Evolutionary conservation across 306 rosid genomes (phyloP).

Genomic region (Prunus kanzakura): DNA sequence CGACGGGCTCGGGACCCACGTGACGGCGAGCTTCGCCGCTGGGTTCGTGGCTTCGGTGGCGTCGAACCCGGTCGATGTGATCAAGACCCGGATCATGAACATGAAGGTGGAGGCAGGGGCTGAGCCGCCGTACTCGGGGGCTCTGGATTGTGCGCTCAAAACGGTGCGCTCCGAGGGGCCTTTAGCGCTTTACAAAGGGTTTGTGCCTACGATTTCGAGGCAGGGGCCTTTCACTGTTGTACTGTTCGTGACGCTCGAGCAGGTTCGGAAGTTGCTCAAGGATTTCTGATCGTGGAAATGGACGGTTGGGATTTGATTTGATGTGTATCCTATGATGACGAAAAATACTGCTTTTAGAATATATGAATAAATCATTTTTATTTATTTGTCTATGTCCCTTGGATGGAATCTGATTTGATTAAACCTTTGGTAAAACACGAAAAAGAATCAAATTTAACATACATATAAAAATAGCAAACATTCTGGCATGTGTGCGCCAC

Average conservation of each 20-base stretch:
- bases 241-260: conserved; percentile 73
- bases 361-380: neutral
- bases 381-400: too few species aligned
- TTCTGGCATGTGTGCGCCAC: too few species aligned
- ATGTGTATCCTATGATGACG: conserved; percentile 16
- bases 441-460: too few species aligned
- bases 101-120: conserved; percentile 71
- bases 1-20: conserved; percentile 81
- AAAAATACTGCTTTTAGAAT: conserved; percentile 12
- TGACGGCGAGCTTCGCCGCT: conserved; percentile 71
- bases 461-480: too few species aligned
- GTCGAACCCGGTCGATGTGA: conserved; percentile 72
- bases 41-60: conserved; percentile 80
- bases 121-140: conserved; percentile 60
- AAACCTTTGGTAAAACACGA: too few species aligned
- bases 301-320: neutral
- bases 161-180: conserved; percentile 78
- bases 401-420: too few species aligned
- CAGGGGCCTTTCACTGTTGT: conserved; percentile 83
- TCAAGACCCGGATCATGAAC: conserved; percentile 78
- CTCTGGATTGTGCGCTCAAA: conserved; percentile 61
- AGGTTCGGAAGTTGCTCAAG: conserved; percentile 66
- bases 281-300: conserved; percentile 45
- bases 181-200: conserved; percentile 66
- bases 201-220: conserved; percentile 71